Percentiles rank a stretch among this genome's conserved stretches.
phyloP scores from a whole-genome alignment of 2,329 filamentous ascomycete species.

The Microdochium bolleyi region DNA sequence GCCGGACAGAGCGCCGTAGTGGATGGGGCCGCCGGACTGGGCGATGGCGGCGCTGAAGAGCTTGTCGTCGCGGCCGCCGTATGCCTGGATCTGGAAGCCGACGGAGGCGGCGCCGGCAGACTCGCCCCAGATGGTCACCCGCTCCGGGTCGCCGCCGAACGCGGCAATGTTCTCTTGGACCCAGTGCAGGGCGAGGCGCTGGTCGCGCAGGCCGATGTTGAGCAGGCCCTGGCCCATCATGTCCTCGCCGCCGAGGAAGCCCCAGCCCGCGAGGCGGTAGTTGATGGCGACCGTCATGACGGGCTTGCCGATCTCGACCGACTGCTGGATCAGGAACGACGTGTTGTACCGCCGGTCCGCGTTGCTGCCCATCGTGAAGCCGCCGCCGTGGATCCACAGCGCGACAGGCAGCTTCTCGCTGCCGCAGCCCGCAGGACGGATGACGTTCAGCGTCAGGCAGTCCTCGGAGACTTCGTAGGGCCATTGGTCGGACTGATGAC shows the following conservation, averaged over 20 bases:
- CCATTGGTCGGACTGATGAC: constrained; percentile 1
- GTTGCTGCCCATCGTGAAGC: constrained; percentile 17
- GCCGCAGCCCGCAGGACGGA: constrained; percentile 41
- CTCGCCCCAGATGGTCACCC: constrained; percentile 36
- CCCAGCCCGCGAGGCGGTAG: constrained; percentile 34
- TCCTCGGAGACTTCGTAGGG: constrained; percentile 34
- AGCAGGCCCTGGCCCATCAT: constrained; percentile 25
- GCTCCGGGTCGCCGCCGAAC: constrained; percentile 4
- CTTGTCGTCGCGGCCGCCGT: constrained; percentile 33
- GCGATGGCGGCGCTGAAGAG: constrained; percentile 37
- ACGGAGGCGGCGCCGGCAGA: constrained; percentile 33
- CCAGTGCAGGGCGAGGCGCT: constrained; percentile 28
- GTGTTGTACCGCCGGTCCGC: constrained; percentile 49
- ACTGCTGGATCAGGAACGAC: constrained; percentile 44
- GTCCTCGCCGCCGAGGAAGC: constrained; percentile 27
- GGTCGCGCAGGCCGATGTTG: constrained; percentile 33
- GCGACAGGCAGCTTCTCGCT: constrained; percentile 40
- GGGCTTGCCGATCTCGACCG: constrained; percentile 31
- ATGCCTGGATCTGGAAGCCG: constrained; percentile 25
- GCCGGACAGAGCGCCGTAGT: neutral
- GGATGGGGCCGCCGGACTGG: constrained; percentile 19
- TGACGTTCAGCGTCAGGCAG: constrained; percentile 54
- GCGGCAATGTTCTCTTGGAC: constrained; percentile 29
- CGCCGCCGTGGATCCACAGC: constrained; percentile 48
- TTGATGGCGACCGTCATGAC: constrained; percentile 38